A percentile compares a stretch with the other conserved stretches of the same genome.
phyloP scores from a whole-genome alignment of 495 filamentous ascomycete genomes.

The Parmelia sp. region DNA sequence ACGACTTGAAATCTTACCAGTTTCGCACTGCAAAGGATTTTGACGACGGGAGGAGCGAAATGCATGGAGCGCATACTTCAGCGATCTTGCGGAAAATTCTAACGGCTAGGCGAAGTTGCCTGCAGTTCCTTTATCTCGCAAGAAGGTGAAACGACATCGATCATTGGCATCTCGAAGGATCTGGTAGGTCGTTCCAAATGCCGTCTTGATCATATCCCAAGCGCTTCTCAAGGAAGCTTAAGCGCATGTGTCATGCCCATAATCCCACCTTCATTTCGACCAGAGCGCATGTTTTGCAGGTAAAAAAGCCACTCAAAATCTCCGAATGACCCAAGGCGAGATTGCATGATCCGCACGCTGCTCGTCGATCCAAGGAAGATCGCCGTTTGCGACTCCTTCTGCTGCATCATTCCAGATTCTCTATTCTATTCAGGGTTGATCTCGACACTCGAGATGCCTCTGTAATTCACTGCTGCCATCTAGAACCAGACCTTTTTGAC shows the following conservation, averaged over 20 bases:
- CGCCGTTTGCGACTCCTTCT: not conserved
- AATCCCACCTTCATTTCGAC: not conserved
- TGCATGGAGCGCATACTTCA: not conserved
- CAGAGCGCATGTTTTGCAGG: not conserved
- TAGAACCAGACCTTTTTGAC: not conserved
- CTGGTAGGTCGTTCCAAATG: not conserved
- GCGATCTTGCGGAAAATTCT: not conserved
- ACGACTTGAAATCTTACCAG: not conserved
- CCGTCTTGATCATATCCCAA: not conserved
- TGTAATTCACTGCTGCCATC: not conserved
- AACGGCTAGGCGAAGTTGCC: too few relatives aligned
- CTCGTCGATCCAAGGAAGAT: not conserved
- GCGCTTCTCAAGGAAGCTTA: not conserved
- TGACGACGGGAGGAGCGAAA: not conserved
- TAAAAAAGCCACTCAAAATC: not conserved
- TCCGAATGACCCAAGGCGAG: not conserved
- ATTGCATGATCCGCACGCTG: not conserved
- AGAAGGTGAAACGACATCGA: not conserved
- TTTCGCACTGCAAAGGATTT: not conserved
- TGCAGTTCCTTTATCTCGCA: not conserved
- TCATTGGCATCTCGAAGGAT: not conserved
- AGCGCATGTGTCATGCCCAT: slow-evolving; percentile 1
- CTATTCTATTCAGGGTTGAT: not conserved
- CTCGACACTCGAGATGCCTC: not conserved
- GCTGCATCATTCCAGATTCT: not conserved